Evolutionary conservation across 2,329 filamentous ascomycete genomes (phyloP).

Genomic region (Pezicula rhizophila): DNA sequence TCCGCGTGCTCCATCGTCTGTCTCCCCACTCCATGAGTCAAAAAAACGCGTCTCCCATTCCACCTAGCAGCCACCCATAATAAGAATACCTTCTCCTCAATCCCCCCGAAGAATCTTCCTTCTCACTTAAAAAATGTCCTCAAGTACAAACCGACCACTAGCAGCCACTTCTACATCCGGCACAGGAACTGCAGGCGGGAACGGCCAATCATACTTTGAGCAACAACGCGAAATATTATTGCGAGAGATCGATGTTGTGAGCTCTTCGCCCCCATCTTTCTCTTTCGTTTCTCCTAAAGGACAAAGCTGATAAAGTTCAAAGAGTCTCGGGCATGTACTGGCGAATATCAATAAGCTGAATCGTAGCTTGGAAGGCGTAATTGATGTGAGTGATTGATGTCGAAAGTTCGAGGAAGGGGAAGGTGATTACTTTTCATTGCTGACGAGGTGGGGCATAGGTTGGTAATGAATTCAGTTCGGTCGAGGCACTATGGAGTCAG

Average conservation of each 20-base stretch:
- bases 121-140: conserved; percentile 14
- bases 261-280: conserved; percentile 1
- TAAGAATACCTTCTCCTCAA: too few species aligned
- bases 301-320: neutral
- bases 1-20: too few species aligned
- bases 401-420: neutral
- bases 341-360: conserved; percentile 96
- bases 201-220: conserved; percentile 61
- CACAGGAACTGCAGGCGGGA: conserved; percentile 21
- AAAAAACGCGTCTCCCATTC: too few species aligned
- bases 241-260: conserved; percentile 65
- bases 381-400: conserved; percentile 54
- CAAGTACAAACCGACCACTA: conserved; percentile 15
- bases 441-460: conserved; percentile 45
- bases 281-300: neutral
- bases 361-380: conserved; percentile 83
- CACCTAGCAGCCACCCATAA: too few species aligned
- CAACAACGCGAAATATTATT: conserved; percentile 68
- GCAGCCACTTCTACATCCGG: conserved; percentile 9
- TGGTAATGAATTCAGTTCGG: conserved; percentile 94
- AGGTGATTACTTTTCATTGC: neutral
- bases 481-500: conserved; percentile 93
- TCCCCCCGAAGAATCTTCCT: too few species aligned
- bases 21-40: too few species aligned
- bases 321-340: conserved; percentile 83